Evolutionary conservation across 2,329 filamentous ascomycete genomes (phyloP).

Genomic region (Pseudogymnoascus sp.): DNA sequence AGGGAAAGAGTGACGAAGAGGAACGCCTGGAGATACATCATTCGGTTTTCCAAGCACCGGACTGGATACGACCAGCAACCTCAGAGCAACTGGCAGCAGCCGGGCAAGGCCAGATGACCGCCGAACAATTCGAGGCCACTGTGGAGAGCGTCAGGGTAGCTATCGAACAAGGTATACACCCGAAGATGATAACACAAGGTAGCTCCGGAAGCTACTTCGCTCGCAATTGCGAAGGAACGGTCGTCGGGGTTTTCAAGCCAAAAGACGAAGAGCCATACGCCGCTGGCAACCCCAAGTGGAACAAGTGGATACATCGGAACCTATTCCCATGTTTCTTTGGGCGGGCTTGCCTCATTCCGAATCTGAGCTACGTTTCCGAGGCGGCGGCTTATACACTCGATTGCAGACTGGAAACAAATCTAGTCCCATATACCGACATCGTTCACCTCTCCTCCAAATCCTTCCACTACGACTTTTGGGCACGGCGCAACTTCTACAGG

Average conservation of each 20-base stretch:
- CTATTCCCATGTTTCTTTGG: slow-evolving; percentile 97
- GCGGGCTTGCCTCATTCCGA: slow-evolving; percentile 88
- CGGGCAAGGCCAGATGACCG: slow-evolving; percentile 63
- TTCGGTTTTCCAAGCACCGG: slow-evolving; percentile 90
- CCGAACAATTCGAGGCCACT: slow-evolving; percentile 75
- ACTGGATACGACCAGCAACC: slow-evolving; percentile 74
- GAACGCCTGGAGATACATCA: slow-evolving; percentile 93
- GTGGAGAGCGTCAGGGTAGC: slow-evolving; percentile 85
- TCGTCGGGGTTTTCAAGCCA: slow-evolving; percentile 96
- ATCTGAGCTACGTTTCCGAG: slow-evolving; percentile 95
- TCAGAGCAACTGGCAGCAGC: slow-evolving; percentile 58
- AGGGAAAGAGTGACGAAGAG: slow-evolving; percentile 68
- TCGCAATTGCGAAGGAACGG: slow-evolving; percentile 81
- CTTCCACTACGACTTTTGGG: slow-evolving; percentile 98
- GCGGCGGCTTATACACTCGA: slow-evolving; percentile 95
- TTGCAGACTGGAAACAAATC: slow-evolving; percentile 76
- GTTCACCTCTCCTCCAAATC: slow-evolving; percentile 92
- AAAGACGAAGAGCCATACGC: slow-evolving; percentile 99
- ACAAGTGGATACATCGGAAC: slow-evolving; percentile 98
- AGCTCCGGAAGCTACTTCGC: slow-evolving; percentile 99
- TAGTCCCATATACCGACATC: slow-evolving; percentile 95
- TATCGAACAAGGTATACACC: slow-evolving; percentile 85
- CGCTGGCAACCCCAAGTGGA: slow-evolving; percentile 96
- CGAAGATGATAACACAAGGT: slow-evolving; percentile 92
- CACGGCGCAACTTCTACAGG: slow-evolving; percentile 77